These are phyloP conservation scores for Tetrahymena elliotti DNA, from an alignment of 73 alveolate species.

Conservation along the genomic window DNA sequence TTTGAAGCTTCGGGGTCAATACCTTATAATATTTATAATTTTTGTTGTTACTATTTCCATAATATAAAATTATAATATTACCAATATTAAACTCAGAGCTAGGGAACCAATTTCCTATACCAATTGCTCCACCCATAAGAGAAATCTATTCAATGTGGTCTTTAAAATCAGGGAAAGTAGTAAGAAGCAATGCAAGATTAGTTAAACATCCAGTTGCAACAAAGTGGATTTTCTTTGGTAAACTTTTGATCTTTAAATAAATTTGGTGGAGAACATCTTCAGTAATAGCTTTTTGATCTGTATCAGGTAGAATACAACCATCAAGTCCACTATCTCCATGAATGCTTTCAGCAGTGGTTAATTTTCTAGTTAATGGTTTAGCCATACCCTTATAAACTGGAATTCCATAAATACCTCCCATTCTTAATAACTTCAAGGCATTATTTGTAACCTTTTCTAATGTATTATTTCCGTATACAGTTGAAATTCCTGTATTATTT, in stretches of 20 bases:
- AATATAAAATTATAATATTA: background rate
- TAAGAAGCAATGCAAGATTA: background rate
- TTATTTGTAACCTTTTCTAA: background rate
- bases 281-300: background rate
- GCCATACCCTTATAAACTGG: background rate
- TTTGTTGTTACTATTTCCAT: background rate
- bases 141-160: background rate
- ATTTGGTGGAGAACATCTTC: background rate
- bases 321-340: background rate
- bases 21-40: background rate
- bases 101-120: background rate
- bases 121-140: background rate
- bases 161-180: background rate
- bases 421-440: background rate
- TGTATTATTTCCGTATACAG: background rate
- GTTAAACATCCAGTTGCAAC: background rate
- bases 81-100: background rate
- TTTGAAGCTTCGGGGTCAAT: background rate
- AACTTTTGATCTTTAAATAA: background rate
- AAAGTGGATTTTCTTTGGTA: background rate
- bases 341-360: background rate
- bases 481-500: background rate
- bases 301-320: background rate
- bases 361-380: background rate
- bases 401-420: background rate